Evolutionary conservation across 108 stramenopile species (phyloP).

Genomic region (Mediolabrus comicus): DNA sequence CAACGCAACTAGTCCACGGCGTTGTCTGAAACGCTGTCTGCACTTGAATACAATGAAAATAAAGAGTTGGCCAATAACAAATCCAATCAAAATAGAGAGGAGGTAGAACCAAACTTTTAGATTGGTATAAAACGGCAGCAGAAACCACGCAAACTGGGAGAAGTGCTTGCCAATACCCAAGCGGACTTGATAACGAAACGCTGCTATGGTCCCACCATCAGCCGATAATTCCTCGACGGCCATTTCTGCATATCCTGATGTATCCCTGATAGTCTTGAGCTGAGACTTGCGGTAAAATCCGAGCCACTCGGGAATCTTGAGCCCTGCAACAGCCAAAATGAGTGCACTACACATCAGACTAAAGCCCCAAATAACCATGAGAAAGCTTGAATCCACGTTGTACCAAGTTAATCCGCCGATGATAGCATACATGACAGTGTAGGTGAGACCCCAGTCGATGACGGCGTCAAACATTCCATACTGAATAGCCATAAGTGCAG

Average conservation of each 20-base stretch:
- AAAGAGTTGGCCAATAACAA: slow-evolving; percentile 15
- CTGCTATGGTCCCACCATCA: background rate
- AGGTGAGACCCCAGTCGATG: slow-evolving; percentile 22
- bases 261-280: slow-evolving; percentile 10
- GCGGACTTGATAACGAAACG: slow-evolving; percentile 32
- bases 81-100: slow-evolving; percentile 8
- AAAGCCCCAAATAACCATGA: slow-evolving; percentile 27
- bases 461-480: slow-evolving; percentile 28
- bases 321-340: slow-evolving; percentile 11
- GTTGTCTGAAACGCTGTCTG: background rate
- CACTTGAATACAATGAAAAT: slow-evolving; percentile 19
- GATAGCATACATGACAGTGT: slow-evolving; percentile 20
- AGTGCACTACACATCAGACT: slow-evolving; percentile 18
- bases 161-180: slow-evolving; percentile 27
- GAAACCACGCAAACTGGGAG: slow-evolving; percentile 11
- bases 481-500: slow-evolving; percentile 23
- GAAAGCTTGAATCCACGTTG: slow-evolving; percentile 18
- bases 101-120: slow-evolving; percentile 21
- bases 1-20: slow-evolving; percentile 10
- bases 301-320: slow-evolving; percentile 38
- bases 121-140: slow-evolving; percentile 26
- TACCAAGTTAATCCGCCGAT: slow-evolving; percentile 28
- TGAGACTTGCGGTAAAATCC: slow-evolving; percentile 23
- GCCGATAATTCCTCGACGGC: slow-evolving; percentile 1
- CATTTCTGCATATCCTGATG: slow-evolving; percentile 6